These are phyloP conservation scores for Austroboletus eburneus DNA, from an alignment of 768 basidiomycete genomes.

Conservation along the genomic window DNA sequence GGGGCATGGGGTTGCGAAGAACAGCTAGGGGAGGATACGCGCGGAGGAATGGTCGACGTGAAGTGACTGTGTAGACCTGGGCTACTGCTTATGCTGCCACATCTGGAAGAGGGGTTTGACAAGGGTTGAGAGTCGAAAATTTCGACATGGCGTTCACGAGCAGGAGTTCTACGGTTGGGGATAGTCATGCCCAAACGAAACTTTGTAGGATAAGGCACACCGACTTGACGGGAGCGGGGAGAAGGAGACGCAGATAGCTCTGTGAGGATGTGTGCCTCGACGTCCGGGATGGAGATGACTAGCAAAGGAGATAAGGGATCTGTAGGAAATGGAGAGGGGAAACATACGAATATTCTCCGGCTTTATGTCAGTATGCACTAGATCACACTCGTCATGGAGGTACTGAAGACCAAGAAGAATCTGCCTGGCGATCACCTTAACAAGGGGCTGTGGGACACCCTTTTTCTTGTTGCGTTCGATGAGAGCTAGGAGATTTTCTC, in stretches of 20 bases:
- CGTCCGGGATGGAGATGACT: slow-evolving; percentile 84
- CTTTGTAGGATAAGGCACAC: slow-evolving; percentile 68
- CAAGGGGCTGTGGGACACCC: slow-evolving; percentile 76
- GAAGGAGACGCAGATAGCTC: slow-evolving; percentile 66
- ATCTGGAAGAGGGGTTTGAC: slow-evolving; percentile 44
- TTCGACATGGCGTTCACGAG: slow-evolving; percentile 61
- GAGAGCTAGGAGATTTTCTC: slow-evolving; percentile 71
- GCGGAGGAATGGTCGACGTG: slow-evolving; percentile 7
- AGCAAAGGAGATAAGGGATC: slow-evolving; percentile 13
- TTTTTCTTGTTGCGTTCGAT: slow-evolving; percentile 78
- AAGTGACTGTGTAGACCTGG: slow-evolving; percentile 17
- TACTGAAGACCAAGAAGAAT: slow-evolving; percentile 86
- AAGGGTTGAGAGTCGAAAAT: slow-evolving; percentile 83
- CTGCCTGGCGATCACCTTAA: slow-evolving; percentile 84
- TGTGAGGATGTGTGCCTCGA: slow-evolving; percentile 66
- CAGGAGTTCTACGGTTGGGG: slow-evolving; percentile 46
- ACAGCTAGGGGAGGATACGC: slow-evolving; percentile 23
- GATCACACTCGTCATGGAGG: slow-evolving; percentile 87
- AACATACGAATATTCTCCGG: slow-evolving; percentile 91
- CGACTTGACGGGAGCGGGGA: slow-evolving; percentile 77
- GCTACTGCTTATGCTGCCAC: slow-evolving; percentile 26
- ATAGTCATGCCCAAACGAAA: slow-evolving; percentile 59
- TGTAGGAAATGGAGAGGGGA: slow-evolving; percentile 22
- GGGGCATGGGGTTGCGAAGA: slow-evolving; percentile 7
- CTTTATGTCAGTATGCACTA: slow-evolving; percentile 92